These are phyloP conservation scores for Pneumocystis wakefieldiae DNA, from an alignment of 1,139 yeast genomes.

Conservation along the genomic window DNA sequence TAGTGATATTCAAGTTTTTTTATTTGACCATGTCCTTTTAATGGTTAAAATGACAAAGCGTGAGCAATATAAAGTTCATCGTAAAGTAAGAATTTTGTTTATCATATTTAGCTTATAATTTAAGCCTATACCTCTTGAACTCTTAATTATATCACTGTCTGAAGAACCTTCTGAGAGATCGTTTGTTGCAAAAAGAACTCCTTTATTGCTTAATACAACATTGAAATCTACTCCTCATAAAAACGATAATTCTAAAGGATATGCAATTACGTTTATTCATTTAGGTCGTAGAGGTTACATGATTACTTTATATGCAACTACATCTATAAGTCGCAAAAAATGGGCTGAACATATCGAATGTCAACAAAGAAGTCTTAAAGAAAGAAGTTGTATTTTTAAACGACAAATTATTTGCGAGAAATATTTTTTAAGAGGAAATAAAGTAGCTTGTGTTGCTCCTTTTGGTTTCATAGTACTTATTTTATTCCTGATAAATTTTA, in stretches of 20 bases:
- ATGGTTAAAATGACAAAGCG: conserved; percentile 82
- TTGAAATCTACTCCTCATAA: conserved; percentile 13
- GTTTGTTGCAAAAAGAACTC: conserved; percentile 29
- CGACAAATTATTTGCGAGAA: conserved; percentile 57
- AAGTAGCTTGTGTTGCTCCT: conserved; percentile 85
- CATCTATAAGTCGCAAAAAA: conserved; percentile 59
- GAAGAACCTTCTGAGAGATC: conserved; percentile 17
- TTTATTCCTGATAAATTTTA: not conserved
- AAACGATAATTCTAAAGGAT: conserved; percentile 15
- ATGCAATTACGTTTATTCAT: conserved; percentile 38
- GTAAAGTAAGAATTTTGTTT: conserved; percentile 29
- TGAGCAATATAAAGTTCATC: conserved; percentile 81
- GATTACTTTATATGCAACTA: conserved; percentile 49
- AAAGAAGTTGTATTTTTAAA: conserved; percentile 65
- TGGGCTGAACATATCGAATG: conserved; percentile 62
- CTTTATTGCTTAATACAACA: conserved; percentile 28
- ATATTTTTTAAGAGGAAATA: conserved; percentile 55
- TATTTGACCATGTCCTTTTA: conserved; percentile 76
- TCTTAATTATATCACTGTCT: conserved; percentile 34
- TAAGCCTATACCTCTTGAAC: conserved; percentile 71
- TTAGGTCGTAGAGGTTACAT: conserved; percentile 53
- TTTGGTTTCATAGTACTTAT: conserved; percentile 1
- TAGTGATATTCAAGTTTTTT: conserved; percentile 60
- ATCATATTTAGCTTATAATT: not conserved
- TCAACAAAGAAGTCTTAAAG: conserved; percentile 63